Percentiles rank a stretch among this genome's conserved stretches.
These are phyloP conservation scores for Alternaria panax DNA, from an alignment of 2,329 filamentous ascomycete genomes.

Conservation along the genomic window DNA sequence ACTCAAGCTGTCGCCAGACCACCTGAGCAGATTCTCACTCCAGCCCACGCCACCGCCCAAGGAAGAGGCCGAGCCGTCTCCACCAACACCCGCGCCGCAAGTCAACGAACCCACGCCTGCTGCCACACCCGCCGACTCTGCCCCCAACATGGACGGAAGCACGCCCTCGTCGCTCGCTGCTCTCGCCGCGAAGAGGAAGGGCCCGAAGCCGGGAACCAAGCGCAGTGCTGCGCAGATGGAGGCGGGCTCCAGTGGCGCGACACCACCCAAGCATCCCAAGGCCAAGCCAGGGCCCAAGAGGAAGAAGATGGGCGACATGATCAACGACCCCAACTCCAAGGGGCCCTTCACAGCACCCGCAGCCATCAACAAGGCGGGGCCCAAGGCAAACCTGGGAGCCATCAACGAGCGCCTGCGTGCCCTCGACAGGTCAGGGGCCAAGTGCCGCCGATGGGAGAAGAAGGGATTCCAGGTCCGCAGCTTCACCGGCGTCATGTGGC, in stretches of 20 bases:
- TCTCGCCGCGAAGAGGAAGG: conserved; percentile 73
- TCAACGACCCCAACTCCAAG: conserved; percentile 52
- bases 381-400: conserved; percentile 94
- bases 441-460: conserved; percentile 89
- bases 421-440: conserved; percentile 88
- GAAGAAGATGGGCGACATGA: conserved; percentile 75
- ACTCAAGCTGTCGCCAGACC: conserved; percentile 43
- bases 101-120: conserved; percentile 47
- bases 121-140: conserved; percentile 54
- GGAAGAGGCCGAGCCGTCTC: conserved; percentile 48
- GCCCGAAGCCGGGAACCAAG: conserved; percentile 70
- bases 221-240: conserved; percentile 65
- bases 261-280: conserved; percentile 69
- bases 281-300: conserved; percentile 96
- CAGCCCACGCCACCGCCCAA: conserved; percentile 32
- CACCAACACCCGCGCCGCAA: conserved; percentile 46
- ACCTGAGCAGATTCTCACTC: conserved; percentile 42
- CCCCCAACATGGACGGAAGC: conserved; percentile 41
- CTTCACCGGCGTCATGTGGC: conserved; percentile 88
- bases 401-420: conserved; percentile 97
- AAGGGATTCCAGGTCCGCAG: conserved; percentile 86
- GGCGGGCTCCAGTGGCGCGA: conserved; percentile 39
- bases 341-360: conserved; percentile 52
- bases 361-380: conserved; percentile 81
- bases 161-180: conserved; percentile 54